Percentiles rank a stretch among this genome's conserved stretches.
Conservation (phyloP, 805 yeast species). For the Suhomyces emberorum region DNA sequence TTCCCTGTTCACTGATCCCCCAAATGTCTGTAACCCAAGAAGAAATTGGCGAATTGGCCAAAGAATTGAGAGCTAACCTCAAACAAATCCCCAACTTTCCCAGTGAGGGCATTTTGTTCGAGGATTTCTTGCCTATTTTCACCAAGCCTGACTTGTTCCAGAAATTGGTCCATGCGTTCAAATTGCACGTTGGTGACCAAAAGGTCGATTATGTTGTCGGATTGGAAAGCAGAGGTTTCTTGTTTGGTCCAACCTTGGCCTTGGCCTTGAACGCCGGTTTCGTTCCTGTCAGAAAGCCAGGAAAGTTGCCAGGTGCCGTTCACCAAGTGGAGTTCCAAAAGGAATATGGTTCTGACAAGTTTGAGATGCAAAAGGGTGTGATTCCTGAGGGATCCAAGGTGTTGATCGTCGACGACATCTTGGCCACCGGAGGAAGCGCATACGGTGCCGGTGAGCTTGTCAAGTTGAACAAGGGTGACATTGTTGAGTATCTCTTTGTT, state of each 20-base stretch:
- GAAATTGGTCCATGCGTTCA: constrained; percentile 76
- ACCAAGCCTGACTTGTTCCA: constrained; percentile 77
- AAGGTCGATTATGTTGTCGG: constrained; percentile 90
- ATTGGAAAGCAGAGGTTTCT: constrained; percentile 93
- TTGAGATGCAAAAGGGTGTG: constrained; percentile 83
- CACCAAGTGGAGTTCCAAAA: constrained; percentile 71
- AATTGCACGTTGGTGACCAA: constrained; percentile 61
- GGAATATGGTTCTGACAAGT: constrained; percentile 89
- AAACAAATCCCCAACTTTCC: constrained; percentile 93
- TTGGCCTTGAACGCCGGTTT: constrained; percentile 85
- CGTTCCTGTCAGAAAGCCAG: constrained; percentile 92
- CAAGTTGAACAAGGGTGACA: constrained; percentile 58
- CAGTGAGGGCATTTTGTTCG: constrained; percentile 84
- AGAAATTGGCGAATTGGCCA: constrained; percentile 31
- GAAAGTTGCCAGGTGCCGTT: constrained; percentile 89
- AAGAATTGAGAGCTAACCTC: constrained; percentile 35
- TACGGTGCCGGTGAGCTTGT: constrained; percentile 88
- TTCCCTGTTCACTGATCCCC: too few relatives aligned
- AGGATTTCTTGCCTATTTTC: constrained; percentile 95
- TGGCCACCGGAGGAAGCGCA: constrained; percentile 98
- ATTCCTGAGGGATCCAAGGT: constrained; percentile 80
- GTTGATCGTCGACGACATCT: constrained; percentile 88
- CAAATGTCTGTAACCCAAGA: constrained; percentile 5
- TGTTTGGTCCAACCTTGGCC: constrained; percentile 95
- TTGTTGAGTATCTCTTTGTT: constrained; percentile 80